phyloP scores from a whole-genome alignment of 2,329 filamentous ascomycete species.

The Exophiala phaeomuriformis region DNA sequence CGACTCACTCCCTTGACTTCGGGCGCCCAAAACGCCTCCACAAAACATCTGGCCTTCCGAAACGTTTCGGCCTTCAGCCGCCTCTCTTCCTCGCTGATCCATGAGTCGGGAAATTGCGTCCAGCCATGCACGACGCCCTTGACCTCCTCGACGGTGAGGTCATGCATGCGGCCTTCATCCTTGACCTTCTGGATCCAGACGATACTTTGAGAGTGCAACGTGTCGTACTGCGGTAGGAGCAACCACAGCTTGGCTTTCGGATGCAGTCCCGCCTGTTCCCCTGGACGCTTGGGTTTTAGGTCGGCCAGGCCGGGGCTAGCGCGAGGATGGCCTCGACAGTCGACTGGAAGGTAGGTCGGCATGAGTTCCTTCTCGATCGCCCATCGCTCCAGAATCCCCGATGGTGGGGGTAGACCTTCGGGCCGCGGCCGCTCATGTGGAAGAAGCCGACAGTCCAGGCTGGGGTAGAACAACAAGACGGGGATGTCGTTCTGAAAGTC shows the following conservation, averaged over 20 bases:
- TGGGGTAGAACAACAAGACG: slow-evolving; percentile 26
- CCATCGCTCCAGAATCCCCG: slow-evolving; percentile 20
- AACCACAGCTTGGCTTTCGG: slow-evolving; percentile 23
- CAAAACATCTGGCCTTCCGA: slow-evolving; percentile 10
- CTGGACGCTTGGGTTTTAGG: slow-evolving; percentile 4
- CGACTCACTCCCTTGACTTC: slow-evolving; percentile 1
- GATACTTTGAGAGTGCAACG: slow-evolving; percentile 21
- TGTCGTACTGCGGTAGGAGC: slow-evolving; percentile 25
- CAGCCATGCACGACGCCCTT: slow-evolving; percentile 25
- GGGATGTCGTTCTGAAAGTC: slow-evolving; percentile 21
- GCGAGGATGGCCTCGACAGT: slow-evolving; percentile 15
- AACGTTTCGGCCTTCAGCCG: slow-evolving; percentile 18
- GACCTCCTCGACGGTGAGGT: slow-evolving; percentile 23
- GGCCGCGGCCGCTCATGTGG: slow-evolving; percentile 24
- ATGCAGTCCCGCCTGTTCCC: slow-evolving; percentile 18
- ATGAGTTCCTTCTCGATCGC: slow-evolving; percentile 24
- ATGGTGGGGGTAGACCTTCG: slow-evolving; percentile 19
- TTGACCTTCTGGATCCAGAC: slow-evolving; percentile 24
- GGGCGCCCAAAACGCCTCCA: slow-evolving; percentile 11
- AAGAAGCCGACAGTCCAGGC: slow-evolving; percentile 23
- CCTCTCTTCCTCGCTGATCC: slow-evolving; percentile 18
- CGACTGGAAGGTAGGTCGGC: slow-evolving; percentile 25
- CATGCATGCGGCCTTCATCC: slow-evolving; percentile 16
- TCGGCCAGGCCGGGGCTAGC: slow-evolving; percentile 25
- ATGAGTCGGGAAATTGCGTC: slow-evolving; percentile 27